Percentiles rank a stretch among this genome's conserved stretches.
These are phyloP conservation scores for Plasmodium blacklocki DNA, from an alignment of 169 alveolate genomes.

Conservation along the genomic window DNA sequence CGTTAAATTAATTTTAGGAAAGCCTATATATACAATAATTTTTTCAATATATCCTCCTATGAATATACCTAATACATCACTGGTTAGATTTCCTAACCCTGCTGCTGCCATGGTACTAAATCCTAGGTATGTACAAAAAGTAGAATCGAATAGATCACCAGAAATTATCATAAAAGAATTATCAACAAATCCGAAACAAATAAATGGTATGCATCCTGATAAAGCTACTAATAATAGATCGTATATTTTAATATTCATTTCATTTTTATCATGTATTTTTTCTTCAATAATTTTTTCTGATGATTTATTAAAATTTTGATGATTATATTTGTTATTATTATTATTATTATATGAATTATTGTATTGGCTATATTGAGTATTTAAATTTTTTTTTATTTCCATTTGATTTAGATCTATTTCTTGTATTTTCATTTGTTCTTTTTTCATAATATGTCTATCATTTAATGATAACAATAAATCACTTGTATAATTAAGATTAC, in stretches of 20 bases:
- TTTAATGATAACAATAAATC: no score
- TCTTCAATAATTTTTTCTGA: slow-evolving; percentile 36
- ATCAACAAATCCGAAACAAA: slow-evolving; percentile 83
- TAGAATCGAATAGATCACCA: slow-evolving; percentile 81
- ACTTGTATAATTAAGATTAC: no score
- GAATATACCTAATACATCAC: slow-evolving; percentile 77
- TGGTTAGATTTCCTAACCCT: slow-evolving; percentile 79
- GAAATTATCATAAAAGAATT: slow-evolving; percentile 81
- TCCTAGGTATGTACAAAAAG: slow-evolving; percentile 79
- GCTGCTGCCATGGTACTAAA: slow-evolving; percentile 84
- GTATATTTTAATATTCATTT: slow-evolving; percentile 60
- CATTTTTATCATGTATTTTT: slow-evolving; percentile 60
- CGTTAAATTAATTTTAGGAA: slow-evolving; percentile 51
- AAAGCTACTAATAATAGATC: slow-evolving; percentile 69
- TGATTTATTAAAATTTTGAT: not conserved
- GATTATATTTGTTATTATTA: not conserved
- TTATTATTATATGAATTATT: no score
- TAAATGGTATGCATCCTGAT: slow-evolving; percentile 77
- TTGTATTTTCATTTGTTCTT: no score
- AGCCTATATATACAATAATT: slow-evolving; percentile 18
- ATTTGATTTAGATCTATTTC: no score
- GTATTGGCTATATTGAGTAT: no score
- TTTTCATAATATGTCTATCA: no score
- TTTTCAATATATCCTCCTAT: slow-evolving; percentile 78
- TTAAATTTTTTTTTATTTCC: no score